phyloP scores from a whole-genome alignment of 345 rosid genomes.

The Murraya koenigii region DNA sequence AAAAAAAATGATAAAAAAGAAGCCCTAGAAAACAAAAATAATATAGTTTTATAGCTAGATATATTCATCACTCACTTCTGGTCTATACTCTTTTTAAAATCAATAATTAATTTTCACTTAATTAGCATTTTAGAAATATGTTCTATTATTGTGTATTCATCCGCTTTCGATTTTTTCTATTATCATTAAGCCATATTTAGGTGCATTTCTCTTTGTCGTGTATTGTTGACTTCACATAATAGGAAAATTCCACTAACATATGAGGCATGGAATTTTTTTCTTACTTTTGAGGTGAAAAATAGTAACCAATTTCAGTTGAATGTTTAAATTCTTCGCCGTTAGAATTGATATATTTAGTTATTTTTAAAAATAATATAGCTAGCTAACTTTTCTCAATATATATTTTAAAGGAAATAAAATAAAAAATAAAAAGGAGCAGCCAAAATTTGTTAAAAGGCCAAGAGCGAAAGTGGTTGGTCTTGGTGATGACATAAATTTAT shows the following conservation, averaged over 20 bases:
- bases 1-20: background rate
- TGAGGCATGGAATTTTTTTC: slow-evolving; percentile 8
- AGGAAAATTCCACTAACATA: slow-evolving; percentile 26
- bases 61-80: slow-evolving; percentile 9
- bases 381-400: background rate
- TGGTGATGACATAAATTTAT: slow-evolving; percentile 1
- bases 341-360: background rate
- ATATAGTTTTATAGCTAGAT: slow-evolving; percentile 8
- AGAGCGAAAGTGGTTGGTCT: slow-evolving; percentile 26
- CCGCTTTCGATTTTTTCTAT: background rate
- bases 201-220: slow-evolving; percentile 26
- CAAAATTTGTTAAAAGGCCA: background rate
- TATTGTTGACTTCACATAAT: slow-evolving; percentile 29
- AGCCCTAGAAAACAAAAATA: slow-evolving; percentile 14
- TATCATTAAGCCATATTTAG: background rate
- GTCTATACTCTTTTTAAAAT: background rate
- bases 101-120: no score
- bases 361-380: background rate
- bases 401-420: no score
- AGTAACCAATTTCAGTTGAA: background rate
- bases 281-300: slow-evolving; percentile 27
- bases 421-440: background rate
- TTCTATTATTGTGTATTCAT: slow-evolving; percentile 35
- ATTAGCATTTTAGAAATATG: background rate
- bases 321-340: background rate